Evolutionary conservation across 345 rosid species (phyloP), one percentile per base, ranked within the genome.

Genomic region (Melastoma malabathricum): DNA sequence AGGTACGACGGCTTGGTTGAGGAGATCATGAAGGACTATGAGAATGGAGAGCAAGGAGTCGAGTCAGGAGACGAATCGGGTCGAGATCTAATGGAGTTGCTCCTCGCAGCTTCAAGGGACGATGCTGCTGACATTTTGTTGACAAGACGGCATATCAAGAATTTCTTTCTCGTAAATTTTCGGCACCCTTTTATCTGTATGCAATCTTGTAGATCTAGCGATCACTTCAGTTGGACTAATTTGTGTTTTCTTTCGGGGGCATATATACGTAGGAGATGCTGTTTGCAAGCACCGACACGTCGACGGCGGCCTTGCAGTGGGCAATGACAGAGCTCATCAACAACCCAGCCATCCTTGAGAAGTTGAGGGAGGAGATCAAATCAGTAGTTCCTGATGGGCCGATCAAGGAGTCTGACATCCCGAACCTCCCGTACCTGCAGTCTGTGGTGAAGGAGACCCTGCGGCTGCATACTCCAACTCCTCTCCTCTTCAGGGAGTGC

Each of bases 311-410:
- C 4, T 68, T 72, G 70, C 80, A 72, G n/a, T 75, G 80, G 80
- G 74, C 78, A 15, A 78, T 78, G 72, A 74, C 52, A 7, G 67
- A 75, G 64, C 76, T 78, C 51, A 65, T 75, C 46, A 78, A 70
- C 68, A 29, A 56, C 15, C 76, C 72, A 3, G 18, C 18, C 3
- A 54, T 57, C 17, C 70, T 72, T 55, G 20, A 55, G 29, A 78
- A 63, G 49, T 67, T 70, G 6, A 53, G 80, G 44, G 70, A 63
- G 0, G 80, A 78, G 61, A 72, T 75, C 57, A 50, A 68, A 17
- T 10, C 55, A 3, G 64, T 70, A 0, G 71, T 70, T 10, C 27
- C 57, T 4, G 52, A 29, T 38, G 62, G 75, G 44, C 43, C 64
- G n/a, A 67, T 79, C 48, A 62, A 55, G 39, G 79, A 76, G 54